Evolutionary conservation across 805 yeast genomes (phyloP), one percentile per base, ranked within the genome.

Genomic region (Torulaspora maleeae): DNA sequence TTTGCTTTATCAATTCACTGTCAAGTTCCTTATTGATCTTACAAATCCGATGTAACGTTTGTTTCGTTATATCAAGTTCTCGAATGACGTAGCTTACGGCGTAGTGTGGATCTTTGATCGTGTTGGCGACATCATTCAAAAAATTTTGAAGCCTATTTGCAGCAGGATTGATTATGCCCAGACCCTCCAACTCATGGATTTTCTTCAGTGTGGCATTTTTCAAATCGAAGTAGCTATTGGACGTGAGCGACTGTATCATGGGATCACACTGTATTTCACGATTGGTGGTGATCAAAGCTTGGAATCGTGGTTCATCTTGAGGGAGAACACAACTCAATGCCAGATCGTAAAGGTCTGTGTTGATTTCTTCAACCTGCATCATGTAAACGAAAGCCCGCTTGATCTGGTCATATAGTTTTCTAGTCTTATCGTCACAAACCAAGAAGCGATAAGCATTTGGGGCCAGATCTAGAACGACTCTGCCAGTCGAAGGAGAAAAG

Each of bases 341-440:
- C 9, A 64, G 43, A 29, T 85, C 91, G 44, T 83, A 75, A 37
- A 91, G 72, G 51, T 80, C 82, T 1, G 76, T 70, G 20, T 81
- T 81, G 11, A 78, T 77, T 38, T 70, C 74, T 69, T 93, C 97
- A 5, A 93, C 86, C 52, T 89, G 80, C 50, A 90, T 79, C 57
- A 91, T 79, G 59, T 88, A 88, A 12, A 84, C 67, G n/a, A 90
- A 68, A 53, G 89, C 83, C 50, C 95, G 72, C 62, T 91, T 91
- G 0, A 85, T 88, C 58, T 87, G 89, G 43, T 87, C 75, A 56
- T 83, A 70, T 25, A 86, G 66, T 5, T 83, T 69, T 42, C 76
- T 76, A 30, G 75, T 65, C 56, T 80, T 82, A 1, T 80, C 75
- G 42, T 83, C 86, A 4, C 71, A 69, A 12, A 72, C 71, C 8